A percentile compares a stretch with the other conserved stretches of the same genome.
Evolutionary conservation across 164 flowering plant genomes (phyloP).

Genomic region (Nelumbo lutea): DNA sequence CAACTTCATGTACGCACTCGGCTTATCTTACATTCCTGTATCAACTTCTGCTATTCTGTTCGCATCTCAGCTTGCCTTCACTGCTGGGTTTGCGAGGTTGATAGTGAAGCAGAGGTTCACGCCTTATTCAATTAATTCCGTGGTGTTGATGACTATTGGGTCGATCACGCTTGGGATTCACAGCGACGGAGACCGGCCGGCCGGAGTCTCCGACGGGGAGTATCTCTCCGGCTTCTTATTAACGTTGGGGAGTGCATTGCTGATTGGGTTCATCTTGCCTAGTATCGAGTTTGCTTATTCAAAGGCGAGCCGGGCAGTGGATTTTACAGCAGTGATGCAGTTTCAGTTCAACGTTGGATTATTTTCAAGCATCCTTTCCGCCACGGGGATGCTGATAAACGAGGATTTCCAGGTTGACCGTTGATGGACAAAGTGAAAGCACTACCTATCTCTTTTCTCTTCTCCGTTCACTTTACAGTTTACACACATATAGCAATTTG

Average conservation of each 20-base stretch:
- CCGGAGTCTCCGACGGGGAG: conserved; percentile 5
- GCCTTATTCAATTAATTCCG: conserved; percentile 7
- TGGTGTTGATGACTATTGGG: conserved; percentile 10
- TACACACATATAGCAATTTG: no score
- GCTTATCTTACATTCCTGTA: conserved; percentile 7
- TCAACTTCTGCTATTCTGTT: conserved; percentile 10
- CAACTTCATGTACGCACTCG: conserved; percentile 4
- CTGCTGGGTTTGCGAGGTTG: conserved; percentile 5
- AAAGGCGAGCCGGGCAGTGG: neutral
- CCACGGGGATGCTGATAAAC: conserved; percentile 5
- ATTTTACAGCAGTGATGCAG: neutral
- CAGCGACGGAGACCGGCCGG: neutral
- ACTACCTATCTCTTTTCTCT: no score
- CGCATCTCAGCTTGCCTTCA: conserved; percentile 11
- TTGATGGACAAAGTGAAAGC: neutral
- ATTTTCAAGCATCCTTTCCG: conserved; percentile 1
- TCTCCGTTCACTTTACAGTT: no score
- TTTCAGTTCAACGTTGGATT: neutral
- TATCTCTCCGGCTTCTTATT: conserved; percentile 9
- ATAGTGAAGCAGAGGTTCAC: conserved; percentile 13
- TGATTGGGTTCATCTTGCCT: conserved; percentile 5
- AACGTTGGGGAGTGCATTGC: conserved; percentile 3
- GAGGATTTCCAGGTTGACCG: neutral
- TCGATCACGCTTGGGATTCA: neutral
- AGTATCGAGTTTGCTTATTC: conserved; percentile 2